A percentile compares a stretch with the other conserved stretches of the same genome.
These are phyloP conservation scores for Malus sieversii DNA, from an alignment of 306 rosid species.

Conservation along the genomic window DNA sequence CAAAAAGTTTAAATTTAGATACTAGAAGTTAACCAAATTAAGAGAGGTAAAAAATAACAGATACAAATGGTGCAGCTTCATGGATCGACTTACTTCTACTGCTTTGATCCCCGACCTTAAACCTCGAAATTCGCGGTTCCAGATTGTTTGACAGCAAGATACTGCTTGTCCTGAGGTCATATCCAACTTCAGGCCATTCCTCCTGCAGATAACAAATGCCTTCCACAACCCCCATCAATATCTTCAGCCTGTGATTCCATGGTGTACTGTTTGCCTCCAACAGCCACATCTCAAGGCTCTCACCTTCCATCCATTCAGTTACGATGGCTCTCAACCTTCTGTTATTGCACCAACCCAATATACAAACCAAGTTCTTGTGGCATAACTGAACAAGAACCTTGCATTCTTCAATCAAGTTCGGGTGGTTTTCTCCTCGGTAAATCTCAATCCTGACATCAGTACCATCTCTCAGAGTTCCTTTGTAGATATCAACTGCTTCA, in stretches of 20 bases:
- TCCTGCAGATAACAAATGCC: slow-evolving; percentile 49
- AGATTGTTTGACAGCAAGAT: slow-evolving; percentile 34
- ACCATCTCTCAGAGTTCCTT: slow-evolving; percentile 51
- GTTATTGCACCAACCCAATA: slow-evolving; percentile 60
- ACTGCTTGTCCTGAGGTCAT: slow-evolving; percentile 50
- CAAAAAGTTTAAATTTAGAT: background rate
- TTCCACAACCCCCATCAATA: slow-evolving; percentile 44
- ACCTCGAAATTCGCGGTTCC: slow-evolving; percentile 58
- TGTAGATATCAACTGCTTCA: slow-evolving; percentile 47
- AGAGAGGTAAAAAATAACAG: background rate
- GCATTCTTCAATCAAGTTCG: slow-evolving; percentile 39
- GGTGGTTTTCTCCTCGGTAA: slow-evolving; percentile 27
- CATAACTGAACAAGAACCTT: slow-evolving; percentile 34
- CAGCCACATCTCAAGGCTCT: slow-evolving; percentile 44
- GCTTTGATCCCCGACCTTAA: slow-evolving; percentile 40
- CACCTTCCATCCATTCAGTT: slow-evolving; percentile 43
- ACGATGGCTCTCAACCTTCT: slow-evolving; percentile 45
- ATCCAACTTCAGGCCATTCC: slow-evolving; percentile 61
- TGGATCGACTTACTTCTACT: slow-evolving; percentile 32
- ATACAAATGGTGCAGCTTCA: background rate
- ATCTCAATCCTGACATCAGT: slow-evolving; percentile 58
- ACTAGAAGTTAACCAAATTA: background rate
- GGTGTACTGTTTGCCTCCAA: slow-evolving; percentile 26
- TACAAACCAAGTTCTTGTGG: slow-evolving; percentile 44
- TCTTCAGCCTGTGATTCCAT: slow-evolving; percentile 54